These are phyloP conservation scores for Aureobasidium melanogenum DNA, from an alignment of 2,329 filamentous ascomycete species.

Conservation along the genomic window DNA sequence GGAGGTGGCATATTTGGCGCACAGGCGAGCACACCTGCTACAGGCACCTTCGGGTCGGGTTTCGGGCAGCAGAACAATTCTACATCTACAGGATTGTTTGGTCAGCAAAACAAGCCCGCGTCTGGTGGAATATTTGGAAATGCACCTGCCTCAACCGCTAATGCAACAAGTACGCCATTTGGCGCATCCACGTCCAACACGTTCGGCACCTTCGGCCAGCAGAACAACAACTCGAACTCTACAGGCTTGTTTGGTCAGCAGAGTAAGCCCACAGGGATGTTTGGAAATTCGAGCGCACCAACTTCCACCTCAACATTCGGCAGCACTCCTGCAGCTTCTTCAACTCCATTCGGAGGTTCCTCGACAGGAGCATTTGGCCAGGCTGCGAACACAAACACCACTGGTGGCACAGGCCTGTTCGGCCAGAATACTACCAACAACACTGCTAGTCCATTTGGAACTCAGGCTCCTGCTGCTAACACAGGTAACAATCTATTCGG, in stretches of 20 bases:
- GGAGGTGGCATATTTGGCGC: constrained; percentile 24
- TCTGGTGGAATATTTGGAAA: constrained; percentile 20
- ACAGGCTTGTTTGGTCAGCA: too few relatives aligned
- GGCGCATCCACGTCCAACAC: constrained; percentile 22
- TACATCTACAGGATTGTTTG: constrained; percentile 12
- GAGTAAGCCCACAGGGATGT: too few relatives aligned
- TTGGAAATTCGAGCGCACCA: not conserved
- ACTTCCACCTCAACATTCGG: constrained; percentile 25
- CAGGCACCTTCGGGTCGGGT: constrained; percentile 16
- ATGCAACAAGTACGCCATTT: constrained; percentile 21
- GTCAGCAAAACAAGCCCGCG: constrained; percentile 9
- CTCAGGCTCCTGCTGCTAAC: constrained; percentile 20
- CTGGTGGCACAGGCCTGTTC: constrained; percentile 18
- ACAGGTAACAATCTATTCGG: constrained; percentile 35
- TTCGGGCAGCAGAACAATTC: constrained; percentile 15
- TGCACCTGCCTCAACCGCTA: constrained; percentile 13
- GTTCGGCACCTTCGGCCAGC: too few relatives aligned
- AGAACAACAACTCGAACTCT: too few relatives aligned
- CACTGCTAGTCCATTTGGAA: constrained; percentile 19
- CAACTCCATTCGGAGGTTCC: constrained; percentile 30
- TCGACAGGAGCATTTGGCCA: constrained; percentile 23
- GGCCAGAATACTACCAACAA: constrained; percentile 23
- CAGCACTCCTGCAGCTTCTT: constrained; percentile 27
- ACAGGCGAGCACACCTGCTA: constrained; percentile 27
- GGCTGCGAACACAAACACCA: constrained; percentile 29